Evolutionary conservation across 495 filamentous ascomycete genomes (phyloP).

Genomic region (Annulohypoxylon nitens): DNA sequence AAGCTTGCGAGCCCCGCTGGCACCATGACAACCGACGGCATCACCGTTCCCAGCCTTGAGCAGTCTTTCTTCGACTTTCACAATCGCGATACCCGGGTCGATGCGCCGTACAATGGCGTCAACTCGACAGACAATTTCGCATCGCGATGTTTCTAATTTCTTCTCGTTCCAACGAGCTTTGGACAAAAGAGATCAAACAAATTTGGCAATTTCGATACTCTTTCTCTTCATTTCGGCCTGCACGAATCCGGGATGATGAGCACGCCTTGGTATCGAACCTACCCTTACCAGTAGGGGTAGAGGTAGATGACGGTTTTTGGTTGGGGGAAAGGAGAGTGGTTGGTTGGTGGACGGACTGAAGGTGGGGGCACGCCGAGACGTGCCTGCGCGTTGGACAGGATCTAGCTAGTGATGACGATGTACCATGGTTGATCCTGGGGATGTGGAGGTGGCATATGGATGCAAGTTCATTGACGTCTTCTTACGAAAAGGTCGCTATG

Average conservation of each 20-base stretch:
- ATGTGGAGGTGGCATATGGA: slow-evolving; percentile 18
- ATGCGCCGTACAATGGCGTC: slow-evolving; percentile 8
- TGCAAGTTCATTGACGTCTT: slow-evolving; percentile 27
- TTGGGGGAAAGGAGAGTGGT: not conserved
- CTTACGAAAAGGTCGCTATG: slow-evolving; percentile 35
- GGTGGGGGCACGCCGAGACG: slow-evolving; percentile 13
- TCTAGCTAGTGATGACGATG: slow-evolving; percentile 34
- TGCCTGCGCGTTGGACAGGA: slow-evolving; percentile 32
- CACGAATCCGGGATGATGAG: slow-evolving; percentile 46
- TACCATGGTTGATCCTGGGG: slow-evolving; percentile 29
- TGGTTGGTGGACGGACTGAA: not conserved
- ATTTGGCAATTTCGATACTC: slow-evolving; percentile 46
- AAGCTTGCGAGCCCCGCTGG: not conserved
- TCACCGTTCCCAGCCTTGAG: not conserved
- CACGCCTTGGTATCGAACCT: slow-evolving; percentile 44
- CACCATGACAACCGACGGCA: not conserved
- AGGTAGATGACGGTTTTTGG: slow-evolving; percentile 20
- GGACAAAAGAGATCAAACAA: slow-evolving; percentile 26
- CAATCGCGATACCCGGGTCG: slow-evolving; percentile 10
- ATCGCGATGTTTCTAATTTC: slow-evolving; percentile 8
- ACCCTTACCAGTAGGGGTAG: slow-evolving; percentile 7
- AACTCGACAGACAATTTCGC: slow-evolving; percentile 23
- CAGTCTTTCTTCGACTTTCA: slow-evolving; percentile 3
- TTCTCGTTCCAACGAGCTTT: slow-evolving; percentile 25
- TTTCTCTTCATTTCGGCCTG: slow-evolving; percentile 44